Conservation (phyloP, 2,329 filamentous ascomycete genomes). For the Fusarium zealandicum region DNA sequence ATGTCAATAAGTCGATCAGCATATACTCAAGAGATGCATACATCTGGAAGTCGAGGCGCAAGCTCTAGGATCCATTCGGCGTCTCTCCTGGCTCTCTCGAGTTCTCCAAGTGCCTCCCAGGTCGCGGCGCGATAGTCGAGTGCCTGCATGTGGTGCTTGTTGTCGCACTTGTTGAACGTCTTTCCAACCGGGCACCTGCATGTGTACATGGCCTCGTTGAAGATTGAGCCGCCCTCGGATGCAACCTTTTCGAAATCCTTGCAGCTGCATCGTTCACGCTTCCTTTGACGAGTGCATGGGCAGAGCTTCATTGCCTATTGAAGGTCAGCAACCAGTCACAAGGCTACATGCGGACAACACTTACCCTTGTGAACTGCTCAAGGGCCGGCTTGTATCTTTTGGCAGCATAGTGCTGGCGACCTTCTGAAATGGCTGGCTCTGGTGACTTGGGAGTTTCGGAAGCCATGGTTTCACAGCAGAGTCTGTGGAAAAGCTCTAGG, state of each 20-base stretch:
- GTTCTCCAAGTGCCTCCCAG: constrained; percentile 49
- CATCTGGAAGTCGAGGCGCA: constrained; percentile 51
- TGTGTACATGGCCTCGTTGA: constrained; percentile 52
- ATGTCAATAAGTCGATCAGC: constrained; percentile 10
- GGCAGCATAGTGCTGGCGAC: constrained; percentile 45
- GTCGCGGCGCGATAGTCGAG: constrained; percentile 52
- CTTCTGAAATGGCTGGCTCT: constrained; percentile 45
- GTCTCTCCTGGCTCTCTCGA: constrained; percentile 49
- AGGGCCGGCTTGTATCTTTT: constrained; percentile 48
- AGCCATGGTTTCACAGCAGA: constrained; percentile 19
- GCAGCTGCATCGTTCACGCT: constrained; percentile 49
- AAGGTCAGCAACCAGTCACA: neutral
- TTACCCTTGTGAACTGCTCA: constrained; percentile 48
- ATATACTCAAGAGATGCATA: constrained; percentile 29
- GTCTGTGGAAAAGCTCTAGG: neutral
- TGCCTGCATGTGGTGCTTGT: constrained; percentile 49
- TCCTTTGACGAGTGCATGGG: constrained; percentile 44
- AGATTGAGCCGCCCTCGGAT: constrained; percentile 47
- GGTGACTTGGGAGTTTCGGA: constrained; percentile 21
- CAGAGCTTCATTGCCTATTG: constrained; percentile 49
- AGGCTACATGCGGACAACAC: neutral
- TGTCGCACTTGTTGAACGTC: constrained; percentile 51
- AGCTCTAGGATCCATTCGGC: constrained; percentile 54
- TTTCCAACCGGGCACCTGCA: constrained; percentile 49
- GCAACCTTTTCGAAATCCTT: constrained; percentile 50